Conservation (phyloP, 225 moss, liverwort and hornwort species). For the Marchantia paleacea region DNA sequence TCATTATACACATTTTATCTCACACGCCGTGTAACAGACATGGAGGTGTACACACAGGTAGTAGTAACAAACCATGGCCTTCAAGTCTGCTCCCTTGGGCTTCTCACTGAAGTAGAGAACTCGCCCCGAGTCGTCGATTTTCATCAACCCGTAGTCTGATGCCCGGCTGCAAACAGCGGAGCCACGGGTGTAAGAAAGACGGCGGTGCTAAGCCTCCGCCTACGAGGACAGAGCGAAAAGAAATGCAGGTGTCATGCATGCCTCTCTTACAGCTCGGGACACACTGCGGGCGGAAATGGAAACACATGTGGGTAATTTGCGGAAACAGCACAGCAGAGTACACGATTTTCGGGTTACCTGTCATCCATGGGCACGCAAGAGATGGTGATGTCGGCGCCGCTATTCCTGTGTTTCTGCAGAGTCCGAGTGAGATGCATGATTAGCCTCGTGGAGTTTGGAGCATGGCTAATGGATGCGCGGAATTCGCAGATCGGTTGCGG, state of each 20-base stretch:
- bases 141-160: slow-evolving; percentile 76
- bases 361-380: slow-evolving; percentile 88
- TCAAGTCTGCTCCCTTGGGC: slow-evolving; percentile 68
- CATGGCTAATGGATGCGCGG: background rate
- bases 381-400: slow-evolving; percentile 75
- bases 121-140: slow-evolving; percentile 55
- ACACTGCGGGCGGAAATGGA: background rate
- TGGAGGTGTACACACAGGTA: background rate
- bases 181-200: background rate
- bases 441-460: background rate
- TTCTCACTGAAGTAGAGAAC: slow-evolving; percentile 67
- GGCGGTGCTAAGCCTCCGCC: no score
- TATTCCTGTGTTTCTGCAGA: slow-evolving; percentile 73
- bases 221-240: no score
- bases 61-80: slow-evolving; percentile 48
- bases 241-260: no score
- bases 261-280: background rate
- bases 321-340: background rate
- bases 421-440: no score
- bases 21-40: background rate
- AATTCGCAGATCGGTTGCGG: background rate
- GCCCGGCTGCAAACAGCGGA: slow-evolving; percentile 46
- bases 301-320: background rate
- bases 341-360: slow-evolving; percentile 37
- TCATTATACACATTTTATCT: background rate